Conservation (phyloP, 192 early-diverging fungal species). For the Rhizophlyctis rosea region DNA sequence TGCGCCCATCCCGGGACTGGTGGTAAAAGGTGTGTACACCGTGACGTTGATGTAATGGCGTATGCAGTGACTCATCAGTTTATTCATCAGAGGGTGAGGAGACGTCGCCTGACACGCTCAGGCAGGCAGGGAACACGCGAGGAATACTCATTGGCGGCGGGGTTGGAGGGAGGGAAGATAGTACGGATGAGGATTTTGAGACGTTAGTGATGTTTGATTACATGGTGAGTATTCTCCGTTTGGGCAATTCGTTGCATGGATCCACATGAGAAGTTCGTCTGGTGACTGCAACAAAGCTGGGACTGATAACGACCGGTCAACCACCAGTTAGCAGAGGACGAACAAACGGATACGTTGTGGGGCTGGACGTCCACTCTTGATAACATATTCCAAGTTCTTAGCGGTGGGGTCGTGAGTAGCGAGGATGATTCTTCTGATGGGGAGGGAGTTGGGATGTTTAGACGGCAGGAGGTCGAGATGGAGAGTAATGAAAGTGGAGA, state of each 20-base stretch:
- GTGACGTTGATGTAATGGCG: not conserved
- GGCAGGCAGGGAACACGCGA: not conserved
- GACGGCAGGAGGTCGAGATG: not conserved
- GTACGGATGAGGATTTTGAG: slow-evolving; percentile 11
- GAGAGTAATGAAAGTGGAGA: too few species aligned
- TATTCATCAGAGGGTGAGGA: not conserved
- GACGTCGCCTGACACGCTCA: not conserved
- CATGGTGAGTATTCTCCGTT: not conserved
- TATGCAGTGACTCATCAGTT: not conserved
- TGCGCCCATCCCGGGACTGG: slow-evolving; percentile 7
- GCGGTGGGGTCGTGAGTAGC: not conserved
- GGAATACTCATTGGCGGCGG: not conserved
- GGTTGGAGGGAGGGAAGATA: slow-evolving; percentile 3
- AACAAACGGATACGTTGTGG: slow-evolving; percentile 3
- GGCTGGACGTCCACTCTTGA: not conserved
- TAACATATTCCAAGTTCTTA: not conserved
- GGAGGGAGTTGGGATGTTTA: not conserved
- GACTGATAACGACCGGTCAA: too few species aligned
- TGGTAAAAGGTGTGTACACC: not conserved
- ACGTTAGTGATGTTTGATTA: slow-evolving; percentile 10
- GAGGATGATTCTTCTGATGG: not conserved
- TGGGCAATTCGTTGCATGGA: not conserved
- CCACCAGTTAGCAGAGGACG: slow-evolving; percentile 11
- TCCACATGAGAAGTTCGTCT: not conserved
- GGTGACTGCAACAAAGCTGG: not conserved